Percentiles rank a stretch among this genome's conserved stretches.
Conservation (phyloP, 345 rosid genomes). For the Aquilaria yunnanensis region DNA sequence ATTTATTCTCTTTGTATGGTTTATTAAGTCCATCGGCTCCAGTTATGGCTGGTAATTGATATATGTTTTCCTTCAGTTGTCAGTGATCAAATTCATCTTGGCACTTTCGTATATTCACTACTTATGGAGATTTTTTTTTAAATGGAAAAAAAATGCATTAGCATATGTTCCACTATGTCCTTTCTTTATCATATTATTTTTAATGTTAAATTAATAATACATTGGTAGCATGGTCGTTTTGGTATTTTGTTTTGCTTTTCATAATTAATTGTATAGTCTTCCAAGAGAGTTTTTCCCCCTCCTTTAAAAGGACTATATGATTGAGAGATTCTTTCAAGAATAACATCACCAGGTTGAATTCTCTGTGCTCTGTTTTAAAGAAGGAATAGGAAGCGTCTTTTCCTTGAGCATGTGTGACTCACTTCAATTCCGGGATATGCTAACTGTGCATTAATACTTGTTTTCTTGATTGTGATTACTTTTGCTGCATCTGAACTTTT, state of each 20-base stretch:
- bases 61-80: background rate
- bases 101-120: background rate
- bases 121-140: background rate
- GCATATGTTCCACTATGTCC: background rate
- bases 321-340: too few relatives aligned
- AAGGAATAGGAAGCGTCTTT: background rate
- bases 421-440: constrained; percentile 1
- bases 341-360: background rate
- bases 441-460: background rate
- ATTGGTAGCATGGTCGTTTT: too few relatives aligned
- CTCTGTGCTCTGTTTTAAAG: background rate
- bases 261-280: too few relatives aligned
- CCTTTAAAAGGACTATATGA: too few relatives aligned
- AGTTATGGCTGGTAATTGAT: background rate
- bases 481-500: constrained; percentile 8
- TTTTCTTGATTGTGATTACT: constrained; percentile 9
- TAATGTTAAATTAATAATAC: too few relatives aligned
- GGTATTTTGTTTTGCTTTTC: too few relatives aligned
- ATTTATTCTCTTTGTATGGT: background rate
- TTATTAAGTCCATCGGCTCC: background rate
- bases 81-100: background rate
- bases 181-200: too few relatives aligned
- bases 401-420: background rate
- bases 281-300: too few relatives aligned
- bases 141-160: background rate